These are phyloP conservation scores for Tympanopsis confertula DNA, from an alignment of 2,329 filamentous ascomycete genomes.

Conservation along the genomic window DNA sequence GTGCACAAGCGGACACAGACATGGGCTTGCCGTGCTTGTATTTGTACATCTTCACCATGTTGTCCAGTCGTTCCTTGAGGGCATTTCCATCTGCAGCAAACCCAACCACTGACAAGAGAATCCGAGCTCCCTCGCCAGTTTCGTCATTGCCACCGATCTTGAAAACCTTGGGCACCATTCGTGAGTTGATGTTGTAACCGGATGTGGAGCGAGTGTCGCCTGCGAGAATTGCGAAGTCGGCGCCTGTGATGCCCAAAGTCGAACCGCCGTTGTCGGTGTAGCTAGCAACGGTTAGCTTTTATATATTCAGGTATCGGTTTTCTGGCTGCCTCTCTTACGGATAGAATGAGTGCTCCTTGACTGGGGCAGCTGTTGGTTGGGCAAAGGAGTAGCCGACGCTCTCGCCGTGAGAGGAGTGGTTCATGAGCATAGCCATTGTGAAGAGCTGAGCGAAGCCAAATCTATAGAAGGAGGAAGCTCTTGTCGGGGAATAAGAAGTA, in stretches of 20 bases:
- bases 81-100: slow-evolving; percentile 92
- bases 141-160: slow-evolving; percentile 86
- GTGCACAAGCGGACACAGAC: slow-evolving; percentile 85
- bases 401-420: background rate
- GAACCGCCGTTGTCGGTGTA: slow-evolving; percentile 98
- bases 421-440: background rate
- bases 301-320: background rate
- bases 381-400: slow-evolving; percentile 1
- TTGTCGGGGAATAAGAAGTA: too few species aligned
- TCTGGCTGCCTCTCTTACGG: background rate
- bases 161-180: slow-evolving; percentile 91
- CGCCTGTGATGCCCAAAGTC: slow-evolving; percentile 85
- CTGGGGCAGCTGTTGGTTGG: background rate
- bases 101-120: slow-evolving; percentile 86
- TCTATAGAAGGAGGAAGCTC: too few species aligned
- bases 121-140: slow-evolving; percentile 71
- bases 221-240: slow-evolving; percentile 90
- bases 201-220: slow-evolving; percentile 93
- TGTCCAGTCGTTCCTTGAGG: slow-evolving; percentile 84
- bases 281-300: slow-evolving; percentile 27
- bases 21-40: slow-evolving; percentile 97
- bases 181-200: slow-evolving; percentile 98
- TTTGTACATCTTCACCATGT: slow-evolving; percentile 96
- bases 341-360: slow-evolving; percentile 1
- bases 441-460: too few species aligned